These are phyloP conservation scores for Fusarium tanahbumbuense DNA, from an alignment of 2,329 filamentous ascomycete genomes.

Conservation along the genomic window DNA sequence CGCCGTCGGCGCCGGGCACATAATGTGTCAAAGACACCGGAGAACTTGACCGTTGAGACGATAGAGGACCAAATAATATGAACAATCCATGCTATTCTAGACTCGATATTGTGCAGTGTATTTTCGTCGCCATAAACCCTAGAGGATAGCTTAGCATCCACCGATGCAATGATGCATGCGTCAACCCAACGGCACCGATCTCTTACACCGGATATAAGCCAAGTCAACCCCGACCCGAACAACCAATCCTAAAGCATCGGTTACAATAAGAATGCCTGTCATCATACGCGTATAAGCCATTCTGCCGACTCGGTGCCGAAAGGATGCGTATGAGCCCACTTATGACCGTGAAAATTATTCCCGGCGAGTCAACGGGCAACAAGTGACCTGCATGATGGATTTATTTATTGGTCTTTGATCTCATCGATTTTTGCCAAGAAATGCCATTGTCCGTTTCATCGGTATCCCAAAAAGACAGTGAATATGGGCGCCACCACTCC, in stretches of 20 bases:
- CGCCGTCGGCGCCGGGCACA: neutral
- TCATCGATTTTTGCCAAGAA: neutral
- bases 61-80: neutral
- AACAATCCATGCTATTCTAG: neutral
- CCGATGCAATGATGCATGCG: neutral
- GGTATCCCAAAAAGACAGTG: neutral
- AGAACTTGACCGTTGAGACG: neutral
- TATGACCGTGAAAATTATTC: neutral
- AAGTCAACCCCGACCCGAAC: neutral
- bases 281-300: neutral
- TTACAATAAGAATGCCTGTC: neutral
- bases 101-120: neutral
- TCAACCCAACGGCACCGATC: neutral
- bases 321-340: constrained; percentile 18
- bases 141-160: neutral
- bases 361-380: constrained; percentile 6
- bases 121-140: neutral
- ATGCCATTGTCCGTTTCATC: neutral
- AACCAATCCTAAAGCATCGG: neutral
- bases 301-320: constrained; percentile 37
- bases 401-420: constrained; percentile 22
- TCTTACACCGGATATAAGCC: constrained; percentile 5
- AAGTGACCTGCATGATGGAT: constrained; percentile 2
- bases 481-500: constrained; percentile 17
- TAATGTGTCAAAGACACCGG: neutral